Evolutionary conservation across 1,139 yeast species (phyloP).

Genomic region (Wickerhamomyces sp.): DNA sequence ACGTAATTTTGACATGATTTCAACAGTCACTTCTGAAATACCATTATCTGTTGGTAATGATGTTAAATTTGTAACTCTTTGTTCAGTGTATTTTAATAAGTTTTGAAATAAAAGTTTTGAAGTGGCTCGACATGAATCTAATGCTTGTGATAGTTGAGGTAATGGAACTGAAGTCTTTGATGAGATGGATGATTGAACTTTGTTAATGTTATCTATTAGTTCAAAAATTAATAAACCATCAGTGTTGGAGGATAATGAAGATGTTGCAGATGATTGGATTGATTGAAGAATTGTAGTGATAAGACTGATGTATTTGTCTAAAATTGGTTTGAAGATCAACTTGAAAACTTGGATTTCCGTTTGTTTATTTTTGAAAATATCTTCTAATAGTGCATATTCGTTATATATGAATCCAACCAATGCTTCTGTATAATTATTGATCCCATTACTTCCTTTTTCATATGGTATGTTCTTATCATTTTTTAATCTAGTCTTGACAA

Average conservation of each 20-base stretch:
- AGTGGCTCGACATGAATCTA: constrained; percentile 24
- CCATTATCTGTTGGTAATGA: constrained; percentile 56
- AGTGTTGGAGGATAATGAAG: constrained; percentile 14
- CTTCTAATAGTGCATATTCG: constrained; percentile 41
- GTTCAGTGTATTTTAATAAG: constrained; percentile 50
- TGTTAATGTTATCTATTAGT: constrained; percentile 34
- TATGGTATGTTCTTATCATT: constrained; percentile 40
- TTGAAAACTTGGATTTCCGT: constrained; percentile 38
- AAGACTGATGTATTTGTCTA: constrained; percentile 31
- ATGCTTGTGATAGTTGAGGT: constrained; percentile 9
- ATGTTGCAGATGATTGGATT: constrained; percentile 30
- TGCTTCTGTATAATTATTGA: constrained; percentile 50
- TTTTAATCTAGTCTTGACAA: constrained; percentile 25
- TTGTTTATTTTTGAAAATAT: constrained; percentile 31
- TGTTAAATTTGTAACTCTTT: constrained; percentile 39
- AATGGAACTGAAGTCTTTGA: constrained; percentile 16
- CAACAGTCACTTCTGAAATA: constrained; percentile 67
- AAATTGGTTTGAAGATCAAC: constrained; percentile 30
- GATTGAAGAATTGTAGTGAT: constrained; percentile 31
- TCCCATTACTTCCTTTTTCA: constrained; percentile 61
- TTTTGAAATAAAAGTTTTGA: constrained; percentile 50
- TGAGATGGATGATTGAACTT: constrained; percentile 24
- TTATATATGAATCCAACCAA: constrained; percentile 44
- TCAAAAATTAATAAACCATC: constrained; percentile 43
- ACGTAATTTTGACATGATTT: constrained; percentile 57